Conservation (phyloP, 345 rosid genomes). For the Lagerstroemia speciosa region DNA sequence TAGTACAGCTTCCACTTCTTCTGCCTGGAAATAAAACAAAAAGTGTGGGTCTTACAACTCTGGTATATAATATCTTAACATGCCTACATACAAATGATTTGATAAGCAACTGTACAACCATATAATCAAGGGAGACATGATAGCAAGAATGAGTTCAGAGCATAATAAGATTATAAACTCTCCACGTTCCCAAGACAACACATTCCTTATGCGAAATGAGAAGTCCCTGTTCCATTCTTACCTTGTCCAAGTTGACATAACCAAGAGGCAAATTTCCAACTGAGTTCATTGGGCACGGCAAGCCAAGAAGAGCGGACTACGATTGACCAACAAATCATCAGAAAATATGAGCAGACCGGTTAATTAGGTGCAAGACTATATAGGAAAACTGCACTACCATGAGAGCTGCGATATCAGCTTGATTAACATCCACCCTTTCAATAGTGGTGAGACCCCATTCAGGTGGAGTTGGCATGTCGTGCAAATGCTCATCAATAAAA, state of each 20-base stretch:
- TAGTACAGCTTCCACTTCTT: constrained; percentile 84
- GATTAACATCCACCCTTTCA: constrained; percentile 95
- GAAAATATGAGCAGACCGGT: not conserved
- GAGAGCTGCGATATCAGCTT: constrained; percentile 92
- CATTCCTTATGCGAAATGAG: not conserved
- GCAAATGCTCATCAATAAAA: constrained; percentile 79
- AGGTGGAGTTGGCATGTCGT: constrained; percentile 71
- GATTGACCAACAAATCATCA: not conserved
- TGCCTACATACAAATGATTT: not conserved
- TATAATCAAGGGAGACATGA: not conserved
- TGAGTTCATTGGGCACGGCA: constrained; percentile 86
- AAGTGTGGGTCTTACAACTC: not conserved
- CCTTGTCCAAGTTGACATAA: constrained; percentile 66
- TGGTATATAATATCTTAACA: not conserved
- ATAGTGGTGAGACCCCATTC: constrained; percentile 71
- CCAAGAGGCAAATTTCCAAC: constrained; percentile 92
- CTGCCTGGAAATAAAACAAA: constrained; percentile 43
- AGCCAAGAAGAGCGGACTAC: constrained; percentile 85
- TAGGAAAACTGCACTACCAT: constrained; percentile 42
- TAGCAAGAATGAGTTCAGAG: not conserved
- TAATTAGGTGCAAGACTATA: constrained; percentile 1
- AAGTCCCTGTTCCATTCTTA: constrained; percentile 18
- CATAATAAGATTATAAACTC: not conserved
- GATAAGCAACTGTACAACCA: not conserved
- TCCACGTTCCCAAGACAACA: not conserved